A percentile compares a stretch with the other conserved stretches of the same genome.
phyloP scores from a whole-genome alignment of 2,329 filamentous ascomycete species.

The Magnaporthales sp. region DNA sequence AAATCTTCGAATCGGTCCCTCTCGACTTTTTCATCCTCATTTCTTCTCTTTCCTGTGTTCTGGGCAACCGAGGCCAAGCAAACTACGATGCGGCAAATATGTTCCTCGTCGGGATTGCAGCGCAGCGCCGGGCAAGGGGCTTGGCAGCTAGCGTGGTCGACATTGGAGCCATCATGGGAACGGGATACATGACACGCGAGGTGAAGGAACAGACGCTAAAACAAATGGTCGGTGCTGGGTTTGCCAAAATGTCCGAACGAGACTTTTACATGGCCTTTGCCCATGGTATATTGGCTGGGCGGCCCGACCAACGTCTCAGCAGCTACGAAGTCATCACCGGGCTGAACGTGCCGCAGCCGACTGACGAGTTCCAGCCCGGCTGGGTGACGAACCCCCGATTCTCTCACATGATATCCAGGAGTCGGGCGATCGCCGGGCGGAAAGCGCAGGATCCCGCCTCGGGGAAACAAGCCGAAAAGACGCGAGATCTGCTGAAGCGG shows the following conservation, averaged over 20 bases:
- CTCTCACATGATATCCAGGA: not conserved
- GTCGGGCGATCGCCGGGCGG: not conserved
- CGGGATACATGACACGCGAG: slow-evolving; percentile 1
- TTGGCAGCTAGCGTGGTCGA: slow-evolving; percentile 1
- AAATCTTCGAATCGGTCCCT: slow-evolving; percentile 12
- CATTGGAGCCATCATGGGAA: slow-evolving; percentile 5
- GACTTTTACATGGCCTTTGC: slow-evolving; percentile 4
- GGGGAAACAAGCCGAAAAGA: not conserved
- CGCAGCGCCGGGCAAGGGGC: slow-evolving; percentile 8
- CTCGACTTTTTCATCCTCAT: slow-evolving; percentile 11
- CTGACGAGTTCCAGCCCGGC: not conserved
- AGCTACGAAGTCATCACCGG: slow-evolving; percentile 1
- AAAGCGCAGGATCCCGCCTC: not conserved
- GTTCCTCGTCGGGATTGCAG: not conserved
- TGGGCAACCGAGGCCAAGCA: slow-evolving; percentile 2
- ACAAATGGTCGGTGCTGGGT: not conserved
- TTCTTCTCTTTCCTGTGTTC: not conserved
- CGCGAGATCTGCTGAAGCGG: not conserved
- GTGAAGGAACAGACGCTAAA: not conserved
- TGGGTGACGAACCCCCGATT: not conserved
- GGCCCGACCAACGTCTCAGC: not conserved
- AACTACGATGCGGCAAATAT: slow-evolving; percentile 5
- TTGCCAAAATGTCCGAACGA: slow-evolving; percentile 1
- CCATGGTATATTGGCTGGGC: not conserved
- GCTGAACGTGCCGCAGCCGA: not conserved